Conservation (phyloP, 345 rosid species). For the Bruguiera gymnorhiza region DNA sequence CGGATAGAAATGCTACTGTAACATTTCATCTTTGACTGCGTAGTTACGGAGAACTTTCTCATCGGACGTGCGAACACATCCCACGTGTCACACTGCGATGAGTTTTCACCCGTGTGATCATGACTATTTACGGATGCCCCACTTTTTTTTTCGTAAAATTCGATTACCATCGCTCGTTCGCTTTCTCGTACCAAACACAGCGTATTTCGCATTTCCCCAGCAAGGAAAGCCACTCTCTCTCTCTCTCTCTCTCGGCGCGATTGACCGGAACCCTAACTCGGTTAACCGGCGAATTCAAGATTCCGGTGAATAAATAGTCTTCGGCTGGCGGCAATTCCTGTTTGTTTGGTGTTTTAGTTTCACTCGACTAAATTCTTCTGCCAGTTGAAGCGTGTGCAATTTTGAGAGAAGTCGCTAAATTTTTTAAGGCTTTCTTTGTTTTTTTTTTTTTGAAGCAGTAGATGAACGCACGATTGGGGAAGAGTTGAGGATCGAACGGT, state of each 20-base stretch:
- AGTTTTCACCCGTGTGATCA: slow-evolving; percentile 26
- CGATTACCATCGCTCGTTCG: not conserved
- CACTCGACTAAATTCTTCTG: not conserved
- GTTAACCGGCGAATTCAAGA: slow-evolving; percentile 33
- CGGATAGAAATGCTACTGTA: not conserved
- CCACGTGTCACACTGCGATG: slow-evolving; percentile 25
- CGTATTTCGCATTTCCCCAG: not conserved
- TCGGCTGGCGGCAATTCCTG: not conserved
- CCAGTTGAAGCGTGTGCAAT: slow-evolving; percentile 3
- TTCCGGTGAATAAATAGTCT: not conserved
- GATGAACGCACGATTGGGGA: slow-evolving; percentile 61
- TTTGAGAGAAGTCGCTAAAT: slow-evolving; percentile 3
- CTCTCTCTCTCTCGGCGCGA: not conserved
- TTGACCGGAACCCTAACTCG: slow-evolving; percentile 79
- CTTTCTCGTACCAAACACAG: too few species aligned
- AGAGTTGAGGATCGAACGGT: slow-evolving; percentile 56
- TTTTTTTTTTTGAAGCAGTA: slow-evolving; percentile 31
- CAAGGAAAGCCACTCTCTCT: not conserved
- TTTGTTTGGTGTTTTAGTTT: not conserved
- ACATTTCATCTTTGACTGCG: not conserved
- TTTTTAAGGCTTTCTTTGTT: not conserved
- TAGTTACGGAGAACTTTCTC: not conserved
- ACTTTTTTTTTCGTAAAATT: slow-evolving; percentile 7
- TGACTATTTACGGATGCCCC: slow-evolving; percentile 18
- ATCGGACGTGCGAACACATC: slow-evolving; percentile 2